phyloP scores from a whole-genome alignment of 768 basidiomycete genomes.

The Tremella fuciformis region DNA sequence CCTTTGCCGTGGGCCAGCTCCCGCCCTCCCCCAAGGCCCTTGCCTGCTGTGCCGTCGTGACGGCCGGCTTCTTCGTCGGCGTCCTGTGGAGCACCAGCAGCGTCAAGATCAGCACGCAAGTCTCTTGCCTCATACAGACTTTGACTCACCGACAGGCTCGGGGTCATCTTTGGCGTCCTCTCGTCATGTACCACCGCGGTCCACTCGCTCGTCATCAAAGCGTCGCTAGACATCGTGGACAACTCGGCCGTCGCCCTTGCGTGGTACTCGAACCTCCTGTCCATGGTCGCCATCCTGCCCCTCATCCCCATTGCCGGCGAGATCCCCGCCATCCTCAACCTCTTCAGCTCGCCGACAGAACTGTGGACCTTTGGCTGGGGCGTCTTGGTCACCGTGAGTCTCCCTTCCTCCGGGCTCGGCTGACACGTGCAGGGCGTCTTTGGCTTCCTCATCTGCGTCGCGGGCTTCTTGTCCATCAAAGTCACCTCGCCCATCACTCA shows the following conservation, averaged over 20 bases:
- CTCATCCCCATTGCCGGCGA: slow-evolving; percentile 12
- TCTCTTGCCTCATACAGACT: too few relatives aligned
- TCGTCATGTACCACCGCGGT: slow-evolving; percentile 20
- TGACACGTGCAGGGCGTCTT: slow-evolving; percentile 56
- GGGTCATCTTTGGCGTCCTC: slow-evolving; percentile 17
- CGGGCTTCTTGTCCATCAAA: slow-evolving; percentile 87
- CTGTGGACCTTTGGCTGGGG: slow-evolving; percentile 53
- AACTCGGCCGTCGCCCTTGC: slow-evolving; percentile 17
- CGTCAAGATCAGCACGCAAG: slow-evolving; percentile 5
- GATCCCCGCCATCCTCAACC: slow-evolving; percentile 5
- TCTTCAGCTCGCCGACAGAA: slow-evolving; percentile 5
- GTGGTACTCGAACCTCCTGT: slow-evolving; percentile 17
- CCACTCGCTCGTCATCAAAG: slow-evolving; percentile 20
- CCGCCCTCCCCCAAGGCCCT: slow-evolving; percentile 10
- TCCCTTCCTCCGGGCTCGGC: background rate
- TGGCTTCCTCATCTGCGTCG: slow-evolving; percentile 91
- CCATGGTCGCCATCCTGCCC: slow-evolving; percentile 6
- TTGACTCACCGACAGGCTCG: background rate
- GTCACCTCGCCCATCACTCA: slow-evolving; percentile 97
- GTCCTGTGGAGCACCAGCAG: background rate
- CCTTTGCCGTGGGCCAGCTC: slow-evolving; percentile 13
- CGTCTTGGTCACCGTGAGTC: slow-evolving; percentile 63
- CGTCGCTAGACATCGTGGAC: slow-evolving; percentile 15
- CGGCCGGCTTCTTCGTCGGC: slow-evolving; percentile 14
- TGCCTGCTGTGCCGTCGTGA: slow-evolving; percentile 10